Percentiles rank a stretch among this genome's conserved stretches.
Evolutionary conservation across 805 yeast genomes (phyloP).

Genomic region (Candida suzukii): DNA sequence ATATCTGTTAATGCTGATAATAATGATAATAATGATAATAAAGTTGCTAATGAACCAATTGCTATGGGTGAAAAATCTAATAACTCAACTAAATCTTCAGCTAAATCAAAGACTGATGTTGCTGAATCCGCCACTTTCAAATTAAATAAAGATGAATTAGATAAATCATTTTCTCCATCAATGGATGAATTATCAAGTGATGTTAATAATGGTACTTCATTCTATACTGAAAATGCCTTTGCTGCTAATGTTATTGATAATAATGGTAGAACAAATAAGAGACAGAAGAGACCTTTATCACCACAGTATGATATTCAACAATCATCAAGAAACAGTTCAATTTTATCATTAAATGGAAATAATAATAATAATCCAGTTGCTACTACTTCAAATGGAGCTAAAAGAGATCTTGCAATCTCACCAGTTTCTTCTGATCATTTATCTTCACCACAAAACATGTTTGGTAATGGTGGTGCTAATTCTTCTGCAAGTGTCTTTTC

Average conservation of each 20-base stretch:
- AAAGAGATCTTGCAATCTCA: slow-evolving; percentile 11
- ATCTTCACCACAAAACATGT: slow-evolving; percentile 23
- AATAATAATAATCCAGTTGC: too few relatives aligned
- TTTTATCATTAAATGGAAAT: background rate
- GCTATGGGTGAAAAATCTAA: too few relatives aligned
- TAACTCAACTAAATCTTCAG: too few relatives aligned
- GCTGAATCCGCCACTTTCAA: background rate
- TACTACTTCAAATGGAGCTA: background rate
- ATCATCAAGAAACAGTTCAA: background rate
- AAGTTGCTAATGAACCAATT: slow-evolving; percentile 21
- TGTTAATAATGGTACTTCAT: background rate
- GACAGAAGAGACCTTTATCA: slow-evolving; percentile 27
- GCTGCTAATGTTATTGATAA: background rate
- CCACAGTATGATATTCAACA: slow-evolving; percentile 12
- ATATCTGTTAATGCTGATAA: slow-evolving; percentile 14
- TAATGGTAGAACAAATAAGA: slow-evolving; percentile 12
- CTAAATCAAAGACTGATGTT: slow-evolving; percentile 8
- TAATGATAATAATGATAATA: slow-evolving; percentile 24
- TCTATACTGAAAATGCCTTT: too few relatives aligned
- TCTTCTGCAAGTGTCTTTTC: slow-evolving; percentile 25
- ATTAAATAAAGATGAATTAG: slow-evolving; percentile 26
- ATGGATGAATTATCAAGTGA: slow-evolving; percentile 28
- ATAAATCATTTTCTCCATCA: slow-evolving; percentile 20
- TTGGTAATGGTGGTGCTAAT: slow-evolving; percentile 9
- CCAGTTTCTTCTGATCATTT: slow-evolving; percentile 25